Conservation (phyloP, 305 asterid species). For the Fraxinus xanthoxyloides region DNA sequence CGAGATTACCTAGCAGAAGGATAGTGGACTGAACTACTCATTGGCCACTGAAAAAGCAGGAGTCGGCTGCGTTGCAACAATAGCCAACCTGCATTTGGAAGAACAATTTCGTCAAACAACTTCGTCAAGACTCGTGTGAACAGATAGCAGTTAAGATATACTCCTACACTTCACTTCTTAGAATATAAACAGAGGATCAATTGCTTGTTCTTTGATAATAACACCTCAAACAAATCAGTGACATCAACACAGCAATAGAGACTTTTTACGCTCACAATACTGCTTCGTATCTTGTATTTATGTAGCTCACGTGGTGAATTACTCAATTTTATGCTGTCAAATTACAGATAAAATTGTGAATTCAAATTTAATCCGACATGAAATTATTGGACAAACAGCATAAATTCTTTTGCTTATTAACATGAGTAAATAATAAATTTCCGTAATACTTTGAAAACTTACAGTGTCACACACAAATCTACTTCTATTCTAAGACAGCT, state of each 20-base stretch:
- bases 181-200: neutral
- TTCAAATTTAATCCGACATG: neutral
- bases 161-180: neutral
- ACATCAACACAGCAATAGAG: neutral
- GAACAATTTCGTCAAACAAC: neutral
- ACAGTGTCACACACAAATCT: neutral
- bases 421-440: neutral
- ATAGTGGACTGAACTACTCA: slow-evolving; percentile 7
- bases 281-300: no score
- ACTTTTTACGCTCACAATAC: neutral
- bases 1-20: neutral
- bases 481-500: neutral
- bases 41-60: slow-evolving; percentile 32
- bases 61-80: slow-evolving; percentile 14
- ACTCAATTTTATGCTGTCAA: neutral
- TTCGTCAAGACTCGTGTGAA: neutral
- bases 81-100: slow-evolving; percentile 30
- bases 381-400: neutral
- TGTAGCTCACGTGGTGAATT: neutral
- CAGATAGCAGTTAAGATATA: neutral
- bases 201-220: neutral
- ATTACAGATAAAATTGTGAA: neutral
- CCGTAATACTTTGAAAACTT: neutral
- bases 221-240: neutral
- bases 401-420: neutral